Percentiles rank a stretch among this genome's conserved stretches.
phyloP scores from a whole-genome alignment of 306 rosid genomes.

The Sechiopsis laciniata region DNA sequence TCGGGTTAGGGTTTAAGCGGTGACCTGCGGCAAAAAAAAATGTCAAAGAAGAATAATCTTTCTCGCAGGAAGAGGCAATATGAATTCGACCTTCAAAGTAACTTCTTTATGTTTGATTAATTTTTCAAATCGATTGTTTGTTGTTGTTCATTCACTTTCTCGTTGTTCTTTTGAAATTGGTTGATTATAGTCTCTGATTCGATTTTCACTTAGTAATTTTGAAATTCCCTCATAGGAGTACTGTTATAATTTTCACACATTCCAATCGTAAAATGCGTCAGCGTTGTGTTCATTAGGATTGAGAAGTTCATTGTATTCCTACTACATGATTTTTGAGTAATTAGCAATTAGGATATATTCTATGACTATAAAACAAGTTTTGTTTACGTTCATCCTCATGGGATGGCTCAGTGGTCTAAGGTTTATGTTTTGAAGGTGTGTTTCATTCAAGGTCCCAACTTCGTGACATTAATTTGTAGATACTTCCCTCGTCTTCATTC shows the following conservation, averaged over 20 bases:
- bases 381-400: neutral
- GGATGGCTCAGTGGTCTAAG: no score
- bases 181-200: neutral
- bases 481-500: no score
- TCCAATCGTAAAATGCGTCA: neutral
- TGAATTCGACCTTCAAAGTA: slow-evolving; percentile 80
- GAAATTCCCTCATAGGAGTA: neutral
- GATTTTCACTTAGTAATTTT: neutral
- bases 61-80: slow-evolving; percentile 65
- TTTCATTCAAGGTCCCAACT: no score
- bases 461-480: no score
- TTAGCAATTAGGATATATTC: no score
- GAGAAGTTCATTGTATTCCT: neutral
- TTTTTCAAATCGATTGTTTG: neutral
- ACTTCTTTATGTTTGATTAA: slow-evolving; percentile 8
- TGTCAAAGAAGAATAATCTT: slow-evolving; percentile 92
- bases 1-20: slow-evolving; percentile 6
- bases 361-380: neutral
- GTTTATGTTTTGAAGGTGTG: no score
- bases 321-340: no score
- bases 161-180: neutral
- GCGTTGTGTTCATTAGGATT: neutral
- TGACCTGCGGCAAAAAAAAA: slow-evolving; percentile 15
- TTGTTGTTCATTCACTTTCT: neutral
- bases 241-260: neutral